Conservation (phyloP, 2,329 filamentous ascomycete species). For the Fusarium xylarioides region DNA sequence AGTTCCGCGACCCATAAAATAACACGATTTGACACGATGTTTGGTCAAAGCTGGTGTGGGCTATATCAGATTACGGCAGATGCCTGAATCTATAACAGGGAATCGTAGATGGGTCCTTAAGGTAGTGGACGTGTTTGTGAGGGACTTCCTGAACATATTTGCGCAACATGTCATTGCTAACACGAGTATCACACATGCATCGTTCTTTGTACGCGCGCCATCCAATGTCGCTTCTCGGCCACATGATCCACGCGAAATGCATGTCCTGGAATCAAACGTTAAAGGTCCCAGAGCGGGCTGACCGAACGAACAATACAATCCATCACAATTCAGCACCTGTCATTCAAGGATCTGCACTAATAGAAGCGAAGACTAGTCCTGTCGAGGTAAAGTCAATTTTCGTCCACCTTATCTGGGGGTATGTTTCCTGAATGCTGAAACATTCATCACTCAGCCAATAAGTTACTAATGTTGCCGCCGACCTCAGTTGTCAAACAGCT, state of each 20-base stretch:
- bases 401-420: not conserved
- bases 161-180: not conserved
- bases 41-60: conserved; percentile 11
- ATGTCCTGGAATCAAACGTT: conserved; percentile 14
- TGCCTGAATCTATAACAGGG: conserved; percentile 21
- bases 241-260: conserved; percentile 4
- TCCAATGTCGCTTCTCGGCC: not conserved
- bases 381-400: conserved; percentile 25
- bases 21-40: conserved; percentile 9
- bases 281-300: not conserved
- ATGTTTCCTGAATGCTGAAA: conserved; percentile 16
- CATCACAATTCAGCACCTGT: conserved; percentile 9
- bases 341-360: conserved; percentile 28
- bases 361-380: conserved; percentile 12
- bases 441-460: conserved; percentile 8
- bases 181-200: not conserved
- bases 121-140: not conserved
- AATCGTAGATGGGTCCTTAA: conserved; percentile 6
- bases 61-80: conserved; percentile 12
- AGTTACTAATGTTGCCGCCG: not conserved
- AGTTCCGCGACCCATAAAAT: conserved; percentile 8
- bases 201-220: not conserved
- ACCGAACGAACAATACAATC: conserved; percentile 4
- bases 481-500: not conserved
- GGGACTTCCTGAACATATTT: not conserved